Evolutionary conservation across 805 yeast genomes (phyloP).

Genomic region (Wilhelminamyces savonicus): DNA sequence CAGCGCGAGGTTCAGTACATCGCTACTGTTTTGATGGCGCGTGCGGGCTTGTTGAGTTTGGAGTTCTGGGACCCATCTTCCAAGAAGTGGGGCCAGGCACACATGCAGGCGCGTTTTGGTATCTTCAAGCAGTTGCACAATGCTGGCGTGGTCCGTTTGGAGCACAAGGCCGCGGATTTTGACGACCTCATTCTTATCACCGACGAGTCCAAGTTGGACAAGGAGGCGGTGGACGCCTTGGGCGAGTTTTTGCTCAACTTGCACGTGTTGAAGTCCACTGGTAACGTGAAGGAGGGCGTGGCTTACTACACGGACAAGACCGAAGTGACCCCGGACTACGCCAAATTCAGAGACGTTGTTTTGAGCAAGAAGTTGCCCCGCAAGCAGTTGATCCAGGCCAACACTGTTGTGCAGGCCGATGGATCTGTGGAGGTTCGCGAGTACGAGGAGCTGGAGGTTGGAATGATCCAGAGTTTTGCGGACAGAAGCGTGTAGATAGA

Average conservation of each 20-base stretch:
- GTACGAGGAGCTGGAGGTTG: slow-evolving; percentile 66
- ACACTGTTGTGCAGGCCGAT: slow-evolving; percentile 44
- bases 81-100: slow-evolving; percentile 90
- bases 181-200: slow-evolving; percentile 57
- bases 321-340: slow-evolving; percentile 56
- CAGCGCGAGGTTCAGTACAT: slow-evolving; percentile 60
- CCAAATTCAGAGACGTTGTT: slow-evolving; percentile 62
- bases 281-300: slow-evolving; percentile 60
- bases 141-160: slow-evolving; percentile 58
- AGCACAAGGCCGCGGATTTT: slow-evolving; percentile 39
- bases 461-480: slow-evolving; percentile 72
- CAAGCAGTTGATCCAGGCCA: slow-evolving; percentile 79
- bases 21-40: slow-evolving; percentile 75
- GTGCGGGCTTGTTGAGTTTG: slow-evolving; percentile 79
- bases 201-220: slow-evolving; percentile 56
- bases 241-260: slow-evolving; percentile 64
- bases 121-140: slow-evolving; percentile 69
- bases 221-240: slow-evolving; percentile 68
- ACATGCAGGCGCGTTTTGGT: slow-evolving; percentile 88
- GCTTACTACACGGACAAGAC: slow-evolving; percentile 62
- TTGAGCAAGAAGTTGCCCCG: slow-evolving; percentile 73
- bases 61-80: slow-evolving; percentile 84
- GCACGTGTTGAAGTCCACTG: slow-evolving; percentile 77
- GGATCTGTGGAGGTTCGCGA: slow-evolving; percentile 54
- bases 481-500: slow-evolving; percentile 37